Conservation (phyloP, 108 stramenopile genomes). For the Aurantiochytrium sp. region DNA sequence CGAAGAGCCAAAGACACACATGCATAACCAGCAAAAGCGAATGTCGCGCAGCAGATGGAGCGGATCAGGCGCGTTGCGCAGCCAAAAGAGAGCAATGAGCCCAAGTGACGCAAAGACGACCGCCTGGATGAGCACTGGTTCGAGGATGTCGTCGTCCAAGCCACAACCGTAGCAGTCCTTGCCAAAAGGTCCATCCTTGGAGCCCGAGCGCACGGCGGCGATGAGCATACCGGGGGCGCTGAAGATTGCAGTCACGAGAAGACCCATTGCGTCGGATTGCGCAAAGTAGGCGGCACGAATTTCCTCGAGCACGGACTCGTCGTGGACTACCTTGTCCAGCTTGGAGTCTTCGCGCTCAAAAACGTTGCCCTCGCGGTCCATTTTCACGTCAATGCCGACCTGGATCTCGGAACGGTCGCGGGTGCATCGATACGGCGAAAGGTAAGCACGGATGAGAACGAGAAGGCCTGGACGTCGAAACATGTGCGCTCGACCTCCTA, state of each 20-base stretch:
- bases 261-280: neutral
- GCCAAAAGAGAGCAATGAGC: neutral
- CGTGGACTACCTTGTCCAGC: neutral
- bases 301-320: neutral
- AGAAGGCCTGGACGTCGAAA: neutral
- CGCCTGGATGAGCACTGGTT: neutral
- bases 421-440: neutral
- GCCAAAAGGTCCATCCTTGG: neutral
- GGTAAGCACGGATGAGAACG: neutral
- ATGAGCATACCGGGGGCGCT: neutral
- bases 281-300: neutral
- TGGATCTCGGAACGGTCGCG: neutral
- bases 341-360: neutral
- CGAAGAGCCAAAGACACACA: neutral
- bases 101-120: neutral
- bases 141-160: neutral
- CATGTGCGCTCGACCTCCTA: neutral
- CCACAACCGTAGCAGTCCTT: neutral
- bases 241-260: neutral
- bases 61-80: neutral
- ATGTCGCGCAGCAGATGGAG: neutral
- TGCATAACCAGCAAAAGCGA: neutral
- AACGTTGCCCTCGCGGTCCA: neutral
- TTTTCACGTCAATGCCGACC: neutral
- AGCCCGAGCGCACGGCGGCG: neutral